These are phyloP conservation scores for Claviceps sp. DNA, from an alignment of 2,329 filamentous ascomycete species.

Conservation along the genomic window DNA sequence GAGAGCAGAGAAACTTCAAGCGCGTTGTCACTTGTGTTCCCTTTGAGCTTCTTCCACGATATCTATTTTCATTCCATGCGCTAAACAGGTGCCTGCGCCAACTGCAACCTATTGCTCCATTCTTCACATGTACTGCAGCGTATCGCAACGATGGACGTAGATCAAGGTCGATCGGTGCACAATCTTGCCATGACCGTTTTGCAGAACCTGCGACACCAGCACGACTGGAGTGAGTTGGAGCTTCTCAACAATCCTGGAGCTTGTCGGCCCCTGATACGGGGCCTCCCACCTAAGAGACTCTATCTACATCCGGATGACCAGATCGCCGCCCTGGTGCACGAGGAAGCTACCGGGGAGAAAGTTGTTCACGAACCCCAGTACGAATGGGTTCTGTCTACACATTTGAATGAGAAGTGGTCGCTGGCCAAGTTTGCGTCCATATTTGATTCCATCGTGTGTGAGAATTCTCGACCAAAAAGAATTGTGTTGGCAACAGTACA, in stretches of 20 bases:
- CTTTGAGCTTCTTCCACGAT: too few relatives aligned
- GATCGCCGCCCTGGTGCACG: conserved; percentile 53
- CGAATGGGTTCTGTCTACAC: conserved; percentile 68
- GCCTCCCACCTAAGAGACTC: conserved; percentile 57
- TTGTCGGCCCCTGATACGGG: conserved; percentile 53
- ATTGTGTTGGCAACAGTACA: conserved; percentile 62
- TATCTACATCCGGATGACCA: conserved; percentile 78
- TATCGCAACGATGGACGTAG: background rate
- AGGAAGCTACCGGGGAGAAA: conserved; percentile 32
- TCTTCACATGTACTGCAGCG: too few relatives aligned
- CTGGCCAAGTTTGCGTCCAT: conserved; percentile 51
- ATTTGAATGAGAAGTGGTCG: conserved; percentile 60
- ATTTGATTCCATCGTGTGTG: conserved; percentile 47
- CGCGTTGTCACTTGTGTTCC: too few relatives aligned
- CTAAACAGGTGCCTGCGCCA: too few relatives aligned
- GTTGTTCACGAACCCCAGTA: conserved; percentile 39
- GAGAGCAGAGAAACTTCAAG: too few relatives aligned
- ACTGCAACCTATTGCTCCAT: too few relatives aligned
- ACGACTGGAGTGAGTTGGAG: conserved; percentile 55
- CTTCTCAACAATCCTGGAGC: conserved; percentile 32
- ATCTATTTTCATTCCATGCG: too few relatives aligned
- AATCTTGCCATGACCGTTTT: conserved; percentile 35
- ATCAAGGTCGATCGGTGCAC: conserved; percentile 1
- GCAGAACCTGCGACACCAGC: conserved; percentile 61
- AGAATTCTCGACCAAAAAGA: conserved; percentile 45